Conservation (phyloP, 805 yeast genomes). For the Pachysolen tannophilus region DNA sequence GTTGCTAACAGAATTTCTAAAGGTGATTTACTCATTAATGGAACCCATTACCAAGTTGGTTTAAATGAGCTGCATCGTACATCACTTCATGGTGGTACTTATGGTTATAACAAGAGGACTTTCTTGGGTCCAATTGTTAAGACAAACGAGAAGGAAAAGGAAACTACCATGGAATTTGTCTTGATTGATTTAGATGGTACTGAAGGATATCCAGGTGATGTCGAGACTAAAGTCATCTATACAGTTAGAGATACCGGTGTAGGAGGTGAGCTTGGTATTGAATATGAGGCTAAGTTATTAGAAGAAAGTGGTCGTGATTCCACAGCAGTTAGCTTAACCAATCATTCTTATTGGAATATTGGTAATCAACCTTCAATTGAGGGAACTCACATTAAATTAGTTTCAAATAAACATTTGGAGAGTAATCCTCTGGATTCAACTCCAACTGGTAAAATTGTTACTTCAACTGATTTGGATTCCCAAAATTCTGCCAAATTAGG, state of each 20-base stretch:
- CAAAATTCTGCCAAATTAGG: constrained; percentile 14
- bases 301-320: constrained; percentile 24
- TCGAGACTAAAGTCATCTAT: constrained; percentile 39
- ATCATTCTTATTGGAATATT: constrained; percentile 56
- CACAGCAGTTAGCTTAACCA: constrained; percentile 51
- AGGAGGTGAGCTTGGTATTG: constrained; percentile 35
- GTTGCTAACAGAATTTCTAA: constrained; percentile 49
- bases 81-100: constrained; percentile 46
- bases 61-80: constrained; percentile 33
- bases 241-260: constrained; percentile 24
- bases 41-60: constrained; percentile 31
- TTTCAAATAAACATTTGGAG: constrained; percentile 31
- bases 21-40: constrained; percentile 34
- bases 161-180: constrained; percentile 27
- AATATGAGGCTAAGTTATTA: constrained; percentile 34
- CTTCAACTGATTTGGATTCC: constrained; percentile 15
- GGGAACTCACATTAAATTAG: constrained; percentile 30
- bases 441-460: constrained; percentile 39
- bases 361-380: constrained; percentile 21
- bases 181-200: constrained; percentile 37
- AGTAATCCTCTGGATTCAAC: constrained; percentile 29
- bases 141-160: constrained; percentile 22
- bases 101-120: constrained; percentile 41
- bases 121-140: constrained; percentile 48
- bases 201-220: constrained; percentile 56